These are phyloP conservation scores for Poa annua DNA, from an alignment of 176 grass and related monocot species.

Conservation along the genomic window DNA sequence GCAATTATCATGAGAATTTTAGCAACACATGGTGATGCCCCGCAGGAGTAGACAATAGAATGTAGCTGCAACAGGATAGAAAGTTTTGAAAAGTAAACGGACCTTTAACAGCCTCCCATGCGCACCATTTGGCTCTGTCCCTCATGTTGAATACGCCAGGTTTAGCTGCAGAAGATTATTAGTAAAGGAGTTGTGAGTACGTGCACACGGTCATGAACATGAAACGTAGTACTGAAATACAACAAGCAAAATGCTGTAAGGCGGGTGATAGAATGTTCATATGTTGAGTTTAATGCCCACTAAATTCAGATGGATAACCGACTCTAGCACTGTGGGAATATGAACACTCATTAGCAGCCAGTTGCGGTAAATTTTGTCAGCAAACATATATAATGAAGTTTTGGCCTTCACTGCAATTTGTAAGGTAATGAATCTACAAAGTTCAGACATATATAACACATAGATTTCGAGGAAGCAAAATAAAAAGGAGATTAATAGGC, in stretches of 20 bases:
- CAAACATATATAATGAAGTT: neutral
- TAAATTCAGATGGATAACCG: constrained; percentile 3
- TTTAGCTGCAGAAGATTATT: constrained; percentile 50
- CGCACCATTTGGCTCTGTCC: constrained; percentile 80
- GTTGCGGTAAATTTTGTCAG: neutral
- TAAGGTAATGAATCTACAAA: neutral
- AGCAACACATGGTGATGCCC: neutral
- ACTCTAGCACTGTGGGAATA: neutral
- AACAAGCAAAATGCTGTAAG: neutral
- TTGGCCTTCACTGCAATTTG: neutral
- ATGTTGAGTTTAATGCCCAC: neutral
- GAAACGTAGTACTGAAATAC: neutral
- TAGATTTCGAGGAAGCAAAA: neutral
- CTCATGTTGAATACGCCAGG: constrained; percentile 63
- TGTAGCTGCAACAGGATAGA: neutral
- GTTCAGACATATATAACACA: neutral
- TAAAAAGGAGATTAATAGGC: neutral
- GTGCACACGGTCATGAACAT: neutral
- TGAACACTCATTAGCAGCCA: neutral
- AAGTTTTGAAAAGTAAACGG: constrained; percentile 4
- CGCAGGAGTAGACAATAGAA: constrained; percentile 2
- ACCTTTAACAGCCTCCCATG: constrained; percentile 91
- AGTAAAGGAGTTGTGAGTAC: neutral
- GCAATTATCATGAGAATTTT: constrained; percentile 25
- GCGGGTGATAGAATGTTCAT: neutral